Evolutionary conservation across 768 basidiomycete species (phyloP), one percentile per base, ranked within the genome.

Genomic region (Lactarius evosmus): DNA sequence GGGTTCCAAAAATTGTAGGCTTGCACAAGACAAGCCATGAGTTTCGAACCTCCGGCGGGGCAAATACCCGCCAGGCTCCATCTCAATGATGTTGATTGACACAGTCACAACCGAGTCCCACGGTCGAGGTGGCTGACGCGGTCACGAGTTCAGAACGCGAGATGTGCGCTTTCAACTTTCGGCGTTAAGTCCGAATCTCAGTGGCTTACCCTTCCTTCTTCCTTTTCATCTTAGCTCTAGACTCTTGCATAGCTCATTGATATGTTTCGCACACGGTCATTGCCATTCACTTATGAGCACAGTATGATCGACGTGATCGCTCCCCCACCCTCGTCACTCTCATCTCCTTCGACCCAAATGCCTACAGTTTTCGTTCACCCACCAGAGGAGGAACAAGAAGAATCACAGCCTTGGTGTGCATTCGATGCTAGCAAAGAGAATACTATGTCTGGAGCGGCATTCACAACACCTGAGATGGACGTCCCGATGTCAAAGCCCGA

Each of bases 291-390:
- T n/a, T 44, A 64, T 56, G 64, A 66, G 29, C 50, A 66, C 46
- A 34, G 44, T 38, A 56, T 68, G 50, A 32, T 61, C 66, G 40
- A 55, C 30, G 53, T 69, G 50, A 34, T 61, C 65, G 66, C 63
- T 8, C 72, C 72, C 27, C 70, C 74, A n/a, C 72, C 71, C 2
- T 69, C 72, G n/a, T 72, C 74, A 11, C 61, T 69, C 29, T 62
- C 71, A 38, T 68, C 69, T 52, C 60, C 64, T 44, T n/a, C 61
- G 27, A 40, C 61, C n/a, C 68, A 63, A 36, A 66, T 75, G 53
- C 76, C 76, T 6, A 69, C 74, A 55, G 76, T 77, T 19, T 70
- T 75, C 64, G 74, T 77, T 17, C 72, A 72, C 30, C 75, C 76
- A 8, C 76, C 76, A 17, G 76, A 77, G 62, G 76, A 77, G 49